These are phyloP conservation scores for Gonapodya prolifera DNA, from an alignment of 192 early-diverging fungal genomes.

Conservation along the genomic window DNA sequence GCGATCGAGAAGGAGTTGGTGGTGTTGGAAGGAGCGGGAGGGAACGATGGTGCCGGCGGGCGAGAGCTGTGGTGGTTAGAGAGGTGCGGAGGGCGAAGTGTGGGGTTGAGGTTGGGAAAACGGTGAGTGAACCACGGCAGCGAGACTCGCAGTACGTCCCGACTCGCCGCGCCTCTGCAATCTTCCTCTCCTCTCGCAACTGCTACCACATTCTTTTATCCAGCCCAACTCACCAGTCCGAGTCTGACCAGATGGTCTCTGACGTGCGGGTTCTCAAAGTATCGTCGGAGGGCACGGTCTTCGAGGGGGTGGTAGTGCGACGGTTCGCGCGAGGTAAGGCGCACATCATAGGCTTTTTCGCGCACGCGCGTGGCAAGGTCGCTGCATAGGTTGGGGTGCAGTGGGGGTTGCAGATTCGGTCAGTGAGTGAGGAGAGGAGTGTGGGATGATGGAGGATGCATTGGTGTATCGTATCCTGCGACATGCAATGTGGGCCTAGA, in stretches of 20 bases:
- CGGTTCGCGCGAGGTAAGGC: not conserved
- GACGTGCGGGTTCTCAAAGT: not conserved
- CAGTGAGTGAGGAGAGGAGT: not conserved
- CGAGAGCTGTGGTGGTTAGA: not conserved
- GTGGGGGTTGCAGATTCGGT: not conserved
- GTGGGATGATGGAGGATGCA: too few species aligned
- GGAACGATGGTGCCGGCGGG: not conserved
- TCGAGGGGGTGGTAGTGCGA: not conserved
- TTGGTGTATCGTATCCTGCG: too few species aligned
- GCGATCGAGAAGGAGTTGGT: constrained; percentile 3
- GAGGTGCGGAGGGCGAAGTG: not conserved
- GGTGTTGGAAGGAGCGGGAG: constrained; percentile 3
- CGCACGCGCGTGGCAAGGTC: not conserved
- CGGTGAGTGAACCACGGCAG: too few species aligned
- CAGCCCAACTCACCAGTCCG: not conserved
- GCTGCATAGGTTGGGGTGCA: too few species aligned
- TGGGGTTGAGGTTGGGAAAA: not conserved
- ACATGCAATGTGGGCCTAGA: too few species aligned
- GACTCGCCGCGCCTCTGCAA: too few species aligned
- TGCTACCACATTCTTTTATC: not conserved
- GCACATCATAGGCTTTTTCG: not conserved
- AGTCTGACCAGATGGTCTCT: not conserved
- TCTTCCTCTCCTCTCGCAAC: too few species aligned
- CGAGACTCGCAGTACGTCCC: too few species aligned
- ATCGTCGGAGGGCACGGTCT: not conserved